These are phyloP conservation scores for Termitomyces heimii DNA, from an alignment of 768 basidiomycete species.

Conservation along the genomic window DNA sequence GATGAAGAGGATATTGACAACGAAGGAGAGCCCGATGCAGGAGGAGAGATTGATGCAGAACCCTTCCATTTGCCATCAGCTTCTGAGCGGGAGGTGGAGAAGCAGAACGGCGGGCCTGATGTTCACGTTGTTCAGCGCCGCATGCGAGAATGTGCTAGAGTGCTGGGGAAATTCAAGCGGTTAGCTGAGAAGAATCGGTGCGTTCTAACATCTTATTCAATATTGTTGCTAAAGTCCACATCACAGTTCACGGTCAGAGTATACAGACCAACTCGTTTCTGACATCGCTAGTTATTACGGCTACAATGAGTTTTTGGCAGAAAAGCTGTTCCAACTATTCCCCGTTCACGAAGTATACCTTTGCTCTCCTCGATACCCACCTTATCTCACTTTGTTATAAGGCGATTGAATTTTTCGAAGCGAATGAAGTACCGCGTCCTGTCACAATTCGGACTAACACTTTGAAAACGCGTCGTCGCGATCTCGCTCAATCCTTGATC, in stretches of 20 bases:
- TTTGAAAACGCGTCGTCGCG: slow-evolving; percentile 85
- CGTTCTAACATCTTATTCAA: slow-evolving; percentile 17
- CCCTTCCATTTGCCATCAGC: slow-evolving; percentile 64
- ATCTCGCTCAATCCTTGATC: slow-evolving; percentile 89
- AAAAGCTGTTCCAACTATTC: slow-evolving; percentile 93
- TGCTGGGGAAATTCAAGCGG: slow-evolving; percentile 68
- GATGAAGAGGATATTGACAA: slow-evolving; percentile 40
- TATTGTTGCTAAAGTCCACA: neutral
- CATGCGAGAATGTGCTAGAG: slow-evolving; percentile 71
- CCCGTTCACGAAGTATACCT: slow-evolving; percentile 77
- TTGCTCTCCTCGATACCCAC: slow-evolving; percentile 3
- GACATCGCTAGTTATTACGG: slow-evolving; percentile 97
- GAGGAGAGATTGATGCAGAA: slow-evolving; percentile 40
- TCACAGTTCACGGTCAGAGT: slow-evolving; percentile 80
- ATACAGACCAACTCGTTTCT: slow-evolving; percentile 77
- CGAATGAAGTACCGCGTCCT: slow-evolving; percentile 92
- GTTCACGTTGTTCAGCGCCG: slow-evolving; percentile 72
- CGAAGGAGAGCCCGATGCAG: slow-evolving; percentile 40
- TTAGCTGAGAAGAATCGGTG: slow-evolving; percentile 65
- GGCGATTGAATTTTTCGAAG: slow-evolving; percentile 98
- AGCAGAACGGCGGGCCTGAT: slow-evolving; percentile 61
- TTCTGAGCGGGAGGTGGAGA: slow-evolving; percentile 70
- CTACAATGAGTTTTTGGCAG: slow-evolving; percentile 92
- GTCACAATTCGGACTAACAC: slow-evolving; percentile 99
- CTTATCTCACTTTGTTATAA: slow-evolving; percentile 23